Conservation (phyloP, 2,329 filamentous ascomycete species). For the Curvularia hawaiiensis region DNA sequence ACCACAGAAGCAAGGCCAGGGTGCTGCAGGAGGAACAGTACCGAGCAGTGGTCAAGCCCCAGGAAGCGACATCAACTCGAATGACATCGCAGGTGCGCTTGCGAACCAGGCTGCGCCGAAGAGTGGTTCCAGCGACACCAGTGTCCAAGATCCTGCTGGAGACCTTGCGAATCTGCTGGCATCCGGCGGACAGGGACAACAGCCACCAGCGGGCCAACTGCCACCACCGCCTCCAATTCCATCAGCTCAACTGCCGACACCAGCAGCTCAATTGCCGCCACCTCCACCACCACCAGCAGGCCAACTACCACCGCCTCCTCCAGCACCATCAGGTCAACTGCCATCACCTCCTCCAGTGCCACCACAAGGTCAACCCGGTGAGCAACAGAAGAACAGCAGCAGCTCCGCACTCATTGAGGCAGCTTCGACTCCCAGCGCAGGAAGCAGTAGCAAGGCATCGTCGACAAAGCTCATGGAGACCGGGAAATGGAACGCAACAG, state of each 20-base stretch:
- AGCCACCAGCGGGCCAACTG: not conserved
- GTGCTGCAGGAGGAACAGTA: slow-evolving; percentile 1
- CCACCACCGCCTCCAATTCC: too few relatives aligned
- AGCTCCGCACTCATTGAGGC: slow-evolving; percentile 15
- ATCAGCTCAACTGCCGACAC: too few relatives aligned
- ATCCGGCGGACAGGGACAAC: slow-evolving; percentile 13
- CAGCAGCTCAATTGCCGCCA: too few relatives aligned
- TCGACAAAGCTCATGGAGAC: slow-evolving; percentile 14
- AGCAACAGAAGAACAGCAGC: not conserved
- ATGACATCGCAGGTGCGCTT: slow-evolving; percentile 5
- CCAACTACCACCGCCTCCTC: too few relatives aligned
- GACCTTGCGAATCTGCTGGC: slow-evolving; percentile 16
- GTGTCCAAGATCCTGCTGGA: slow-evolving; percentile 9
- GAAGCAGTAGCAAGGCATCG: slow-evolving; percentile 14
- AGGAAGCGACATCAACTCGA: slow-evolving; percentile 12
- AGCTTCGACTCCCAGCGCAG: slow-evolving; percentile 13
- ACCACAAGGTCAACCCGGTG: not conserved
- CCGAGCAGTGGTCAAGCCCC: not conserved
- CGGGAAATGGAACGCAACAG: slow-evolving; percentile 14
- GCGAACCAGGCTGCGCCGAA: slow-evolving; percentile 9
- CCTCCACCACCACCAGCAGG: too few relatives aligned
- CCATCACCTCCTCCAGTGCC: too few relatives aligned
- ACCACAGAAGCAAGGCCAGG: slow-evolving; percentile 15
- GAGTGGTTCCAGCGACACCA: not conserved
- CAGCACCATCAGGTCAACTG: too few relatives aligned